Percentiles rank a stretch among this genome's conserved stretches.
phyloP scores from a whole-genome alignment of 2,329 filamentous ascomycete genomes.

The Pyricularia grisea region DNA sequence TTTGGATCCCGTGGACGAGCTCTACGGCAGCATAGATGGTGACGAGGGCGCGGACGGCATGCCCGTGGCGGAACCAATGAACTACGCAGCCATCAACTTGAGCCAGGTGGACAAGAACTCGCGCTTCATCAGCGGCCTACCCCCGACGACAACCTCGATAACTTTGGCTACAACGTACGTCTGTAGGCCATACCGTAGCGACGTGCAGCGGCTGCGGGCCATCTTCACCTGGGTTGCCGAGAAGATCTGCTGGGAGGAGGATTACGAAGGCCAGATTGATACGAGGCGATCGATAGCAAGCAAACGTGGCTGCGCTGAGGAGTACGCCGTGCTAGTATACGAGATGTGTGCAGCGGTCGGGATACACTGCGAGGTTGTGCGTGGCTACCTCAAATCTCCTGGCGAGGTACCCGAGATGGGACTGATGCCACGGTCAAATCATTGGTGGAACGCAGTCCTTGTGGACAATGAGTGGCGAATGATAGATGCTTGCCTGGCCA shows the following conservation, averaged over 20 bases:
- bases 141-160: conserved; percentile 70
- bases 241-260: conserved; percentile 90
- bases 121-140: conserved; percentile 76
- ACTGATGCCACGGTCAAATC: conserved; percentile 78
- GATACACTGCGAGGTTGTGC: conserved; percentile 76
- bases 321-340: conserved; percentile 77
- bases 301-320: conserved; percentile 76
- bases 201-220: conserved; percentile 83
- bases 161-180: conserved; percentile 85
- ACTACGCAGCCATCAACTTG: conserved; percentile 73
- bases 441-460: conserved; percentile 95
- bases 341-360: conserved; percentile 94
- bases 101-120: conserved; percentile 91
- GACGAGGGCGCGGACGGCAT: conserved; percentile 82
- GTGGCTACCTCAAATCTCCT: conserved; percentile 83
- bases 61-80: conserved; percentile 70
- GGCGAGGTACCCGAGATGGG: conserved; percentile 76
- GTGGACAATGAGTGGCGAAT: conserved; percentile 95
- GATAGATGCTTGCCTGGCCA: conserved; percentile 87
- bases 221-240: conserved; percentile 99
- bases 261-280: conserved; percentile 78
- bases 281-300: conserved; percentile 75
- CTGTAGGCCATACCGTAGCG: conserved; percentile 87
- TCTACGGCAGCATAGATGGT: conserved; percentile 76
- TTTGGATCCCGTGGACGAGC: conserved; percentile 79